Evolutionary conservation across 2,329 filamentous ascomycete genomes (phyloP).

Genomic region (Ophiocordyceps camponoti-rufipedis): DNA sequence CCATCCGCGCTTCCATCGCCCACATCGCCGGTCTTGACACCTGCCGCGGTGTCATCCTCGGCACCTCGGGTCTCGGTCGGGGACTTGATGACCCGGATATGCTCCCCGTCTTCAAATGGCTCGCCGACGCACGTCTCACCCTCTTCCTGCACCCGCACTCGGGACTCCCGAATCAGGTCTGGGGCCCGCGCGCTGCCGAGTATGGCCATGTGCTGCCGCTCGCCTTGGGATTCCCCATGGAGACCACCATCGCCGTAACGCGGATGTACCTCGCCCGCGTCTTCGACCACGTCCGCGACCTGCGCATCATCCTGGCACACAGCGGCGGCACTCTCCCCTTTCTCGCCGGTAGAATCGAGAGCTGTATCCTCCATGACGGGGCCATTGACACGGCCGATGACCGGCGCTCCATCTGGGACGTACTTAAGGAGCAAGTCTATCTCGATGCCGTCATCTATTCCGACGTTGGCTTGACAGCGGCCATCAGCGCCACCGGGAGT

Average conservation of each 20-base stretch:
- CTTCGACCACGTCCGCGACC: conserved; percentile 53
- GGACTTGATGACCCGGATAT: conserved; percentile 65
- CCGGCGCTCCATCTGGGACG: conserved; percentile 35
- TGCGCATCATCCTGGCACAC: conserved; percentile 69
- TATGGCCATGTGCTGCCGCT: conserved; percentile 82
- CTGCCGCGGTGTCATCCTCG: conserved; percentile 75
- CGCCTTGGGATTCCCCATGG: conserved; percentile 74
- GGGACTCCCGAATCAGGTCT: conserved; percentile 64
- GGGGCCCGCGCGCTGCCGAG: conserved; percentile 50
- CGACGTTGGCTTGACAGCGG: conserved; percentile 52
- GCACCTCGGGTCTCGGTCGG: conserved; percentile 61
- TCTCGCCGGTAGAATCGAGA: conserved; percentile 73
- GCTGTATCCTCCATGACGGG: conserved; percentile 68
- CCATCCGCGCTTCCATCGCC: conserved; percentile 46
- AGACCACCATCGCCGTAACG: conserved; percentile 79
- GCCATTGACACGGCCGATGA: conserved; percentile 45
- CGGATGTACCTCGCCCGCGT: conserved; percentile 77
- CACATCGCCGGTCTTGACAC: conserved; percentile 42
- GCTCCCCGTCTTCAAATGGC: conserved; percentile 50
- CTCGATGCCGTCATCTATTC: conserved; percentile 78
- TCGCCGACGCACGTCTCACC: conserved; percentile 45
- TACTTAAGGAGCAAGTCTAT: conserved; percentile 56
- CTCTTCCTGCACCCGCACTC: conserved; percentile 89
- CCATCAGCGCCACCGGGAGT: conserved; percentile 45
- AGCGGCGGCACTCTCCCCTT: conserved; percentile 81